Evolutionary conservation across 2,329 filamentous ascomycete species (phyloP), one percentile per base, ranked within the genome.

Genomic region (Sporothrix humicola): DNA sequence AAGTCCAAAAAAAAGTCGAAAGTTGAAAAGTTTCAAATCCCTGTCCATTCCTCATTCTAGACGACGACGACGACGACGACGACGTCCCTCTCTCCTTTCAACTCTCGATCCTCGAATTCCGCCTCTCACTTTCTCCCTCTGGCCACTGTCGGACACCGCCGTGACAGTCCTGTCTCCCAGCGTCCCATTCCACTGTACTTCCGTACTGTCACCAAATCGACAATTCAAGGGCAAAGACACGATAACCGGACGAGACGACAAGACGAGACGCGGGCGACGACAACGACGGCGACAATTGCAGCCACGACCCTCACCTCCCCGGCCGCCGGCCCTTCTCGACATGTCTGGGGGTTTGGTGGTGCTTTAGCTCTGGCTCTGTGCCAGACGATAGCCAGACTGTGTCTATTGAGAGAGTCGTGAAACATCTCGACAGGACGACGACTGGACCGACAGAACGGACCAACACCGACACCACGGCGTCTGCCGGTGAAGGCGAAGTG

Each of bases 291-390:
- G 37, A n/a, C 2, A 5, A 42, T 37, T 15, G 48, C 20, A 20
- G 2, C 42, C n/a, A 65, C 42, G n/a, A 20, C 42, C 13, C 17
- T 13, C 42, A 10, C n/a, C 42, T 15, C 50, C n/a, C 42, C 44
- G 52, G 69, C 56, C 42, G 58, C 56, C 56, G 54, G 23, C 63
- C 42, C 17, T 48, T 63, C 59, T 78, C 79, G 81, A 81, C 79
- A 83, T 82, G 82, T 81, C 80, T 82, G 78, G 77, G 79, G 77
- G 78, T 77, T 77, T 79, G 78, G 79, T 78, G 73, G 77, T 77
- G 77, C 81, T 79, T 76, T 83, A 81, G 82, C 79, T 81, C 80
- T 82, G 82, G 82, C 81, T 78, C 76, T 75, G 76, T 75, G 81
- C 81, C 81, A 81, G 81, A 80, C 76, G 37, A 66, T 76, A 23